These are phyloP conservation scores for Solanum virginianum DNA, from an alignment of 257 asterid species.

Conservation along the genomic window DNA sequence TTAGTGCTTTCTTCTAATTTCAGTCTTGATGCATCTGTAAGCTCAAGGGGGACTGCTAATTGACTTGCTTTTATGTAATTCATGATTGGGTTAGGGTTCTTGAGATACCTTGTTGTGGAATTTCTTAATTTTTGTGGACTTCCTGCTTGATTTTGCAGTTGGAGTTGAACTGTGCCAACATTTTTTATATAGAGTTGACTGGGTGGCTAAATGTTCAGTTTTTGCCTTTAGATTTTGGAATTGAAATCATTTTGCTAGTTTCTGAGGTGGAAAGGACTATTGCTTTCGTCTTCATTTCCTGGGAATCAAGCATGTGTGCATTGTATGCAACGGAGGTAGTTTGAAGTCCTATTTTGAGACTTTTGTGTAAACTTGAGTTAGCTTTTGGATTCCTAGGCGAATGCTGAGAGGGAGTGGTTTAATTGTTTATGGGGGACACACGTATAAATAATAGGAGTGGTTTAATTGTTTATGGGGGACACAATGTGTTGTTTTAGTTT, in stretches of 20 bases:
- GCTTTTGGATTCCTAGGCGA: too few relatives aligned
- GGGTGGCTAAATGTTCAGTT: background rate
- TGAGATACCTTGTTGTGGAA: background rate
- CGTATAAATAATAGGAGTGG: too few relatives aligned
- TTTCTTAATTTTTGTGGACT: background rate
- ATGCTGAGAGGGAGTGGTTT: too few relatives aligned
- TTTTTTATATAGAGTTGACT: background rate
- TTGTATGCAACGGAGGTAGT: background rate
- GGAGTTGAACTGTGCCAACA: background rate
- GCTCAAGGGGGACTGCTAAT: background rate
- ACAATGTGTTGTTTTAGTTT: too few relatives aligned
- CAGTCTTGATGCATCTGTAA: slow-evolving; percentile 1
- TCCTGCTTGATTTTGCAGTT: background rate
- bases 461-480: too few relatives aligned
- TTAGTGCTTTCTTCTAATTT: background rate
- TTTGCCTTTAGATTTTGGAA: background rate
- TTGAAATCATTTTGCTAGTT: background rate
- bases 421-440: too few relatives aligned
- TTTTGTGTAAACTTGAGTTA: too few relatives aligned
- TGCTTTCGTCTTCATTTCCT: background rate
- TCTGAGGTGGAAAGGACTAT: background rate
- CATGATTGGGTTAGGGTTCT: background rate
- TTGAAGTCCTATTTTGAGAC: background rate
- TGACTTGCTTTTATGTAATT: background rate
- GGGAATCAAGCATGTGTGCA: background rate